Base-by-base conservation (phyloP, 2,329 filamentous ascomycete genomes). In the Sarocladium oryzae region DNA sequence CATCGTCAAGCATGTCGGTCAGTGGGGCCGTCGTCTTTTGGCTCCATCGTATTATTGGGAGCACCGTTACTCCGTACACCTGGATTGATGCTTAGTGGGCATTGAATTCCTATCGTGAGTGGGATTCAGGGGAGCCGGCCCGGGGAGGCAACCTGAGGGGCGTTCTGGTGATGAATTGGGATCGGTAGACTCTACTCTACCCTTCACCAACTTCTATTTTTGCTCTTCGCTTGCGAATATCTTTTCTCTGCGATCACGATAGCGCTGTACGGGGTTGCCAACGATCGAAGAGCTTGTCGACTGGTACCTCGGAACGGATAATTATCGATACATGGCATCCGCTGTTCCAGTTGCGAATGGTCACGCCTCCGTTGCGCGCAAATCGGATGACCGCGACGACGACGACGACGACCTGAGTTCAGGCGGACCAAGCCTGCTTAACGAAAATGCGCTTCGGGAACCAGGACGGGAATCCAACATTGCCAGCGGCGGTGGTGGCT, bases 291-390 rank as follows among this genome's bases (percentile, higher is more conserved):
- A n/a, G n/a, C n/a, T n/a, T n/a, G 28, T 30, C 28, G 28, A 30
- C 28, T 13, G 13, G 13, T 30, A 30, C 28, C 7, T 7, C 28
- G 28, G 13, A 30, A 13, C 13, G 7, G 28, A 30, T 13, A 7
- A 30, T 15, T 13, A 16, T 33, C 6, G 16, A 48, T 48, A 48
- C 43, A 48, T 48, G 43, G 43, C 43, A 48, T 23, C 43, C 43
- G 32, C 43, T 48, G 26, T 33, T 26, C 20, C 24, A 7, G 26
- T 23, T 33, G 28, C 43, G n/a, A 48, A 48, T 48, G 26, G 26
- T 33, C 43, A 48, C 43, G 43, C 43, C 43, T 30, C n/a, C n/a
- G 43, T 48, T 33, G 43, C 26, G 43, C 43, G 43, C n/a, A 33
- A 48, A 9, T 15, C 24, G 26, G 26, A 48, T 32, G 43, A 48